Conservation (phyloP, 1,284 basidiomycete genomes). For the Moniliella sp. region DNA sequence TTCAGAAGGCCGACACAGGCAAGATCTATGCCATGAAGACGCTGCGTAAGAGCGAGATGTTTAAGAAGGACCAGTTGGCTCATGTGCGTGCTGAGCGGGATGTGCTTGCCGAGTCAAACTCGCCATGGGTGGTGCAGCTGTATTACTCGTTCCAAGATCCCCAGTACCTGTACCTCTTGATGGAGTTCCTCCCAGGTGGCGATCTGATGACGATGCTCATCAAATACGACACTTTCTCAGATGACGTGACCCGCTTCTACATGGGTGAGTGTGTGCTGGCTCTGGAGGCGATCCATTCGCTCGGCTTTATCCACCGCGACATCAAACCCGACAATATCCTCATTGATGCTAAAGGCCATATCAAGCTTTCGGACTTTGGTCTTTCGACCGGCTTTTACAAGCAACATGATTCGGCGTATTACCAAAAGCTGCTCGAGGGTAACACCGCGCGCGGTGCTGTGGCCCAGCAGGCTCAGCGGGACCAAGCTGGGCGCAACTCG, state of each 20-base stretch:
- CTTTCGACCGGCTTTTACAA: conserved; percentile 40
- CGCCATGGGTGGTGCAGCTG: conserved; percentile 87
- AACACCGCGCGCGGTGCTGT: no score
- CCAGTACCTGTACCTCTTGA: conserved; percentile 68
- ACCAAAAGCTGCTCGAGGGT: conserved; percentile 74
- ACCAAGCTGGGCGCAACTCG: conserved; percentile 25
- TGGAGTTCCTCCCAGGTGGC: conserved; percentile 80
- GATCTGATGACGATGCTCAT: conserved; percentile 86
- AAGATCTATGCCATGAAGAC: conserved; percentile 88
- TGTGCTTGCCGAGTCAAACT: no score
- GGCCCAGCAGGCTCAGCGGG: conserved; percentile 5
- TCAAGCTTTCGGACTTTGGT: conserved; percentile 84
- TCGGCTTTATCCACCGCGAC: conserved; percentile 89
- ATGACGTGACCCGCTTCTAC: conserved; percentile 82
- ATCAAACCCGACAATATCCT: conserved; percentile 93
- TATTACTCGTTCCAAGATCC: conserved; percentile 48
- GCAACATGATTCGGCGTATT: conserved; percentile 41
- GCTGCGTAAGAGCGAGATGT: conserved; percentile 82
- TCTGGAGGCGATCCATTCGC: conserved; percentile 75
- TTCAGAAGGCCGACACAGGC: conserved; percentile 56
- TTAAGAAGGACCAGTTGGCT: conserved; percentile 90
- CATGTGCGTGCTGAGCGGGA: conserved; percentile 78
- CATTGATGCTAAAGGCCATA: conserved; percentile 73
- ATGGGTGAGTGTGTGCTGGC: conserved; percentile 94
- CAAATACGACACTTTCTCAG: conserved; percentile 74